A percentile compares a stretch with the other conserved stretches of the same genome.
Conservation (phyloP, 2,329 filamentous ascomycete genomes). For the Ascochyta lentis region DNA sequence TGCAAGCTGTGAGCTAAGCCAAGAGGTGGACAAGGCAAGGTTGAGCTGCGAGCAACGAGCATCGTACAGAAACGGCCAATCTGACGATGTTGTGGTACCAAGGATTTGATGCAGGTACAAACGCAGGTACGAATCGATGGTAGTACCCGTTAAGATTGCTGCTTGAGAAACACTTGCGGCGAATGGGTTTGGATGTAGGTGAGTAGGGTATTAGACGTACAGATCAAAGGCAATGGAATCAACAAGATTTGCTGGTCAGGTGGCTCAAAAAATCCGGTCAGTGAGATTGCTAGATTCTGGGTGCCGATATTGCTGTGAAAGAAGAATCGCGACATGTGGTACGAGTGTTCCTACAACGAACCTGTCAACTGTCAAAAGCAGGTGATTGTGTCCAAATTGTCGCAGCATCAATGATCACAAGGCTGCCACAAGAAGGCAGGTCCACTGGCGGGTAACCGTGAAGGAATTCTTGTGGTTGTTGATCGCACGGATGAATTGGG, state of each 20-base stretch:
- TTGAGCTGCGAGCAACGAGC: conserved; percentile 1
- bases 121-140: conserved; percentile 7
- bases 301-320: conserved; percentile 2
- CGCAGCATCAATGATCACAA: conserved; percentile 6
- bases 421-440: conserved; percentile 3
- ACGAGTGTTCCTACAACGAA: conserved; percentile 17
- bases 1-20: conserved; percentile 2
- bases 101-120: conserved; percentile 25
- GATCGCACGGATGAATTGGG: background rate
- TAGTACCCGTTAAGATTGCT: conserved; percentile 19
- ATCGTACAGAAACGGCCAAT: conserved; percentile 22
- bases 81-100: conserved; percentile 21
- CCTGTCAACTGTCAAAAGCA: conserved; percentile 32
- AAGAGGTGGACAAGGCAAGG: conserved; percentile 19
- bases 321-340: conserved; percentile 3
- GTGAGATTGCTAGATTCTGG: background rate
- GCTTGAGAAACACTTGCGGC: conserved; percentile 13
- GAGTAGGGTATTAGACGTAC: background rate
- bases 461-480: background rate
- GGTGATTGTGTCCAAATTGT: conserved; percentile 22
- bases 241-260: conserved; percentile 5
- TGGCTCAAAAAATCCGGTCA: conserved; percentile 15
- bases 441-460: background rate
- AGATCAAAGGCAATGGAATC: background rate
- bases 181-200: background rate